Evolutionary conservation across 2,329 filamentous ascomycete genomes (phyloP).

Genomic region (Fusarium albosuccineum): DNA sequence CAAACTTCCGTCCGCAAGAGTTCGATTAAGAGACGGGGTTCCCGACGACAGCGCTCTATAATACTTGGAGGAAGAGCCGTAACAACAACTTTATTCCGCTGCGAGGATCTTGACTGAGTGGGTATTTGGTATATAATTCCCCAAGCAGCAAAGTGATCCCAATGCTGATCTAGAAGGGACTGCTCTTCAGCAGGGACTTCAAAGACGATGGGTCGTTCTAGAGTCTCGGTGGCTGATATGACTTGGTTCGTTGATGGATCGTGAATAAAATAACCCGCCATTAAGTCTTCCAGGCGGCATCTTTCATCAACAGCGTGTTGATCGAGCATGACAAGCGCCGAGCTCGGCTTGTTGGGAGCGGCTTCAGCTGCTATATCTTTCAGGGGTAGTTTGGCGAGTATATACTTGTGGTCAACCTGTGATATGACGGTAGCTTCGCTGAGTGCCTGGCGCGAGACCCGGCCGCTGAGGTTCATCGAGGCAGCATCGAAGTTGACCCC

Average conservation of each 20-base stretch:
- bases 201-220: conserved; percentile 72
- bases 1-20: conserved; percentile 82
- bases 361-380: conserved; percentile 10
- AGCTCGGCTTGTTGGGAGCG: conserved; percentile 34
- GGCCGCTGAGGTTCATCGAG: conserved; percentile 52
- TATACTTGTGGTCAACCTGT: conserved; percentile 92
- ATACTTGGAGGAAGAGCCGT: conserved; percentile 77
- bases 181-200: conserved; percentile 73
- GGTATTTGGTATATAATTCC: conserved; percentile 75
- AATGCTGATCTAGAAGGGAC: conserved; percentile 66
- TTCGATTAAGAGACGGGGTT: conserved; percentile 79
- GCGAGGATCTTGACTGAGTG: background rate
- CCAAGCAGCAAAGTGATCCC: conserved; percentile 76
- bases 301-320: conserved; percentile 97
- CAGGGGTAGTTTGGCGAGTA: conserved; percentile 73
- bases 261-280: conserved; percentile 64
- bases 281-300: conserved; percentile 80
- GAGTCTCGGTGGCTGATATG: conserved; percentile 49
- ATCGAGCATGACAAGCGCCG: conserved; percentile 82
- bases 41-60: conserved; percentile 77
- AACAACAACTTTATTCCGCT: conserved; percentile 59
- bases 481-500: conserved; percentile 48
- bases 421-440: conserved; percentile 74
- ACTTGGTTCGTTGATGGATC: conserved; percentile 3
- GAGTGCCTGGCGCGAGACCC: conserved; percentile 74